phyloP scores from a whole-genome alignment of 306 rosid species.

The Casuarina cunninghamiana region DNA sequence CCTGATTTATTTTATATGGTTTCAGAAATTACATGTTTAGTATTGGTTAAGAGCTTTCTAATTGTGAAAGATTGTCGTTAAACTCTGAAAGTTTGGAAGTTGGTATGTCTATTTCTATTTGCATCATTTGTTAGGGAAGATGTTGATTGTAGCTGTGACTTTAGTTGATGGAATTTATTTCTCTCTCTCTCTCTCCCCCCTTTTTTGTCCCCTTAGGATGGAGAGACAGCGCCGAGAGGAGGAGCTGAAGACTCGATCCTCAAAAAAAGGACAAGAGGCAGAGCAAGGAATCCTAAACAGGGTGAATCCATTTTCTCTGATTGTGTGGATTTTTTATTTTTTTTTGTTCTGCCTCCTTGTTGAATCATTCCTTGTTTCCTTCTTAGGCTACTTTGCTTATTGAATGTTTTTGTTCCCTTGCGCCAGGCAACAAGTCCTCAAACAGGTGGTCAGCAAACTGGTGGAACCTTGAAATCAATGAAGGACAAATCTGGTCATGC shows the following conservation, averaged over 20 bases:
- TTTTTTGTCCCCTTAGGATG: constrained; percentile 51
- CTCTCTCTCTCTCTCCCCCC: too few relatives aligned
- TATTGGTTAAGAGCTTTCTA: not conserved
- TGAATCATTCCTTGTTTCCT: not conserved
- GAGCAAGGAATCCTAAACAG: constrained; percentile 75
- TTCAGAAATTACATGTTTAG: not conserved
- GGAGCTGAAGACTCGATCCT: constrained; percentile 69
- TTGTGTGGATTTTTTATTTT: not conserved
- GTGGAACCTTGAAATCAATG: constrained; percentile 83
- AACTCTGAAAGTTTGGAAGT: not conserved
- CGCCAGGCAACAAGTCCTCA: constrained; percentile 87
- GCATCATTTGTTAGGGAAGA: not conserved
- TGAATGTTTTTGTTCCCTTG: constrained; percentile 19
- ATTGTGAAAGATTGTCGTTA: not conserved
- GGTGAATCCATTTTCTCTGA: constrained; percentile 40
- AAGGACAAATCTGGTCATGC: constrained; percentile 85
- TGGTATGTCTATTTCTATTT: not conserved
- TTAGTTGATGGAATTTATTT: not conserved
- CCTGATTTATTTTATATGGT: not conserved
- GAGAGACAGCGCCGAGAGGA: constrained; percentile 98
- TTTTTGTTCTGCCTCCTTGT: constrained; percentile 1
- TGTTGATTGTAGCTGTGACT: constrained; percentile 11
- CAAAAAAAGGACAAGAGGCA: constrained; percentile 80
- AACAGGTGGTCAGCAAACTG: constrained; percentile 59
- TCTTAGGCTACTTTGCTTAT: constrained; percentile 15